Base-by-base conservation (phyloP, 768 basidiomycete species). In the Agrocybe pediades region DNA sequence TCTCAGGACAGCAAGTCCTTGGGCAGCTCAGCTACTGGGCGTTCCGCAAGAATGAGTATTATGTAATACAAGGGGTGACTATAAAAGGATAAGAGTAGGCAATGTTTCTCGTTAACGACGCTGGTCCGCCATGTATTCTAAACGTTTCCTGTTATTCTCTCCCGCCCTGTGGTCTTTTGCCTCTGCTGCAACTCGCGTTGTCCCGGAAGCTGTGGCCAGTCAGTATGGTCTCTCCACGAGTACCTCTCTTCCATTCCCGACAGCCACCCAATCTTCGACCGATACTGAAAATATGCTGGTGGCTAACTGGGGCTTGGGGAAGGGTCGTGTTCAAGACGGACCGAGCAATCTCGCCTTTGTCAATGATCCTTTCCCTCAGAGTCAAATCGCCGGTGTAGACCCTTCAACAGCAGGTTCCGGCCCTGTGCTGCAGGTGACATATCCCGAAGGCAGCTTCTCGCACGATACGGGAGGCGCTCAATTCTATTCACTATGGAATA, bases 401-500 rank as follows among this genome's bases (percentile, higher is more conserved):
- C 58, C 54, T 2, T 61, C 58, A 20, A 53, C 60, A 11, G 65
- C 63, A 39, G 61, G 68, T 7, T 65, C 72, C 3, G 74, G 75
- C 2, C 77, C 79, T 7, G 80, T 80, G 7, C 74, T 89, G 20
- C 78, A 80, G 63, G 82, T 86, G 13, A 86, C 82, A 1, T 91
- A 91, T 62, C 80, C 84, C 2, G 71, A 71, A 27, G 83, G 81
- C 11, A 81, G 79, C 62, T 88, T 80, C 69, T 81, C 80, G 9
- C 78, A 81, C 60, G 71, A 74, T 47, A 78, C 78, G 13, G 84
- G 88, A 43, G 89, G 90, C 2, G 74, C 80, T 24, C 88, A 92
- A 61, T 83, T 87, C 58, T 83, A 80, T 61, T 78, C 81, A 58
- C 67, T 87, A 4, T 90, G 87, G 85, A 87, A 90, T 58, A 72